Percentiles rank a stretch among this genome's conserved stretches.
These are phyloP conservation scores for Alternaria ventricosa DNA, from an alignment of 2,329 filamentous ascomycete species.

Conservation along the genomic window DNA sequence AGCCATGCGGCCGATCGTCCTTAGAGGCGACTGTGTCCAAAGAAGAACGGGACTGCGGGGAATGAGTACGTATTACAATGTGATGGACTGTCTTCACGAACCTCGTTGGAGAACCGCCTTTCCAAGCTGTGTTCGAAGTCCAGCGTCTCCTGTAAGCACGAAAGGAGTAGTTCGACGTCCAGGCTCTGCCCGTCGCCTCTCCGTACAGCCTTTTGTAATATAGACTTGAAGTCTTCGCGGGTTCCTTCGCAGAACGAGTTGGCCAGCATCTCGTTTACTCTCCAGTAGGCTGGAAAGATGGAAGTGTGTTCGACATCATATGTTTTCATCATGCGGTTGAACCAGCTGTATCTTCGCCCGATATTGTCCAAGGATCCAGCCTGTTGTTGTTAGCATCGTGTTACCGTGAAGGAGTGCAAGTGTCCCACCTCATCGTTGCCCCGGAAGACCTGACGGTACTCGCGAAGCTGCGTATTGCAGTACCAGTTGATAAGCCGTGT, in stretches of 20 bases:
- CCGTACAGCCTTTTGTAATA: constrained; percentile 86
- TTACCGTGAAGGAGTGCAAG: neutral
- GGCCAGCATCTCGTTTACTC: constrained; percentile 86
- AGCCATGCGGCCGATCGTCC: constrained; percentile 77
- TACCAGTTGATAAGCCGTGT: constrained; percentile 91
- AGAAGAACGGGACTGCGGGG: constrained; percentile 70
- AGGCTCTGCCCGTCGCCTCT: constrained; percentile 77
- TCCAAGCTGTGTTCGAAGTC: constrained; percentile 96
- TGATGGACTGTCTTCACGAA: neutral
- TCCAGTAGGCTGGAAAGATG: constrained; percentile 89
- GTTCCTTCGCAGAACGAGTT: constrained; percentile 96
- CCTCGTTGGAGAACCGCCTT: constrained; percentile 74
- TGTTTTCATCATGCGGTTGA: constrained; percentile 91
- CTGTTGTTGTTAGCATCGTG: constrained; percentile 24
- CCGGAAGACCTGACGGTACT: constrained; percentile 94
- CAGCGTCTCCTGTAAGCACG: constrained; percentile 91
- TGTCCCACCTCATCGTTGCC: constrained; percentile 78
- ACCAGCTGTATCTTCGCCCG: constrained; percentile 92
- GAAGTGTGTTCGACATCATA: constrained; percentile 91
- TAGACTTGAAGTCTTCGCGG: constrained; percentile 91
- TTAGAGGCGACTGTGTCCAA: constrained; percentile 87
- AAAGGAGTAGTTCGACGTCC: constrained; percentile 87
- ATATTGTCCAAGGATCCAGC: constrained; percentile 97
- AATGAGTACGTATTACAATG: constrained; percentile 20
- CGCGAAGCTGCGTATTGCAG: constrained; percentile 92